Evolutionary conservation across 169 alveolate species (phyloP), one percentile per base, ranked within the genome.

Genomic region (Hepatocystis sp.): DNA sequence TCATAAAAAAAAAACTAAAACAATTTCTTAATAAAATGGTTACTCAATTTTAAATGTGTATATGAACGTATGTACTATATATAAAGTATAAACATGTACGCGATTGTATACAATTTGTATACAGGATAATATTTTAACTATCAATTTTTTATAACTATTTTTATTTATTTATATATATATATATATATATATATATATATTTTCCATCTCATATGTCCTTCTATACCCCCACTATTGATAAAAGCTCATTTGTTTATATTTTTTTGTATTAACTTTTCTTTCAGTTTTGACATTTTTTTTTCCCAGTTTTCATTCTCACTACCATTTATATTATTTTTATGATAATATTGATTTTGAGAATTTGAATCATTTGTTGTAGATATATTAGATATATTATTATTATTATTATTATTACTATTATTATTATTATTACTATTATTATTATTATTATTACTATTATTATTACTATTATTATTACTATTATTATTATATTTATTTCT

Each of bases 221-320:
- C 13, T 47, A 25, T 13, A 13, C 17, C 17, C 27, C n/a, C 0
- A 47, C 21, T 47, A 25, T 40, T 39, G 10, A 34, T 36, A 63
- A 21, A 17, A 10, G 51, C 7, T 17, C 36, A 68, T 46, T 34
- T 68, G 61, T 42, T 58, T 30, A 68, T 40, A 40, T 68, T 68
- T 68, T 68, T 68, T 47, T 47, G 34, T 27, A 68, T 68, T 17
- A 68, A 46, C 51, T 68, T 68, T 58, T 68, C 86, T 27, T 68
- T 68, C 42, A 68, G 15, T n/a, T 58, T 68, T n/a, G 86, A 68
- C 86, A 68, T 68, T 42, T 68, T 68, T 23, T 55, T 68, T 61
- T 68, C 86, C 86, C 86, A 68, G n/a, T n/a, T n/a, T n/a, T n/a
- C n/a, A 32, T 68, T 68, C 1, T 68, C 86, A 1, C 21, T 67